Percentiles rank a stretch among this genome's conserved stretches.
These are phyloP conservation scores for Acacia acuminata DNA, from an alignment of 306 rosid genomes.

Conservation along the genomic window DNA sequence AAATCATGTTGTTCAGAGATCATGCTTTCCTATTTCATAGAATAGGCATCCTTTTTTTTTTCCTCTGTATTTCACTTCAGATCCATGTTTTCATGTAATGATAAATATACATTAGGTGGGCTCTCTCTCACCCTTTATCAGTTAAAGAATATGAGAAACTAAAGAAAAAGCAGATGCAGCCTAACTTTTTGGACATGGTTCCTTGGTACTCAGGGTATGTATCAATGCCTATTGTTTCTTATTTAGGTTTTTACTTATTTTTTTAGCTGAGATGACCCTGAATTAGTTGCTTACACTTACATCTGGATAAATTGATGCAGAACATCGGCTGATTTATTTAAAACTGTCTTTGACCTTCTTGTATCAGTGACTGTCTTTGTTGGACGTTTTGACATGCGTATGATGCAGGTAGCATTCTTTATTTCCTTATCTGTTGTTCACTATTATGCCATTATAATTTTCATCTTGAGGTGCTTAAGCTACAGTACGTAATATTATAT, in stretches of 20 bases:
- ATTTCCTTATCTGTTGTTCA: constrained; percentile 2
- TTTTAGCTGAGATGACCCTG: constrained; percentile 24
- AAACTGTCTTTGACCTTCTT: constrained; percentile 95
- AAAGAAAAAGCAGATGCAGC: constrained; percentile 94
- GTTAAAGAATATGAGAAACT: constrained; percentile 79
- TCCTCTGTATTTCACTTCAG: neutral
- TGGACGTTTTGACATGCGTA: constrained; percentile 99
- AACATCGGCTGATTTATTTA: constrained; percentile 98
- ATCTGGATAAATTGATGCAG: constrained; percentile 54
- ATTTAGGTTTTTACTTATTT: neutral
- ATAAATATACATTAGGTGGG: constrained; percentile 72
- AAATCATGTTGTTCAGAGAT: neutral
- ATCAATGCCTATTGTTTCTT: constrained; percentile 3
- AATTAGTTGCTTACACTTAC: constrained; percentile 31
- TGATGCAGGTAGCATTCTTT: constrained; percentile 86
- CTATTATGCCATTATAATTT: constrained; percentile 13
- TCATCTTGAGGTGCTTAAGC: constrained; percentile 18
- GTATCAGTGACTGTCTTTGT: constrained; percentile 98
- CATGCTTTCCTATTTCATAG: constrained; percentile 19
- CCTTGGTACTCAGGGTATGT: constrained; percentile 99
- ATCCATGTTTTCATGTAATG: constrained; percentile 30
- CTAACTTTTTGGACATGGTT: constrained; percentile 95
- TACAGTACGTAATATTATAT: neutral
- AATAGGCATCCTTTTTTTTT: constrained; percentile 14
- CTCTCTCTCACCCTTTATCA: constrained; percentile 92